Evolutionary conservation across 2,329 filamentous ascomycete genomes (phyloP).

Genomic region (Eutypa lata): DNA sequence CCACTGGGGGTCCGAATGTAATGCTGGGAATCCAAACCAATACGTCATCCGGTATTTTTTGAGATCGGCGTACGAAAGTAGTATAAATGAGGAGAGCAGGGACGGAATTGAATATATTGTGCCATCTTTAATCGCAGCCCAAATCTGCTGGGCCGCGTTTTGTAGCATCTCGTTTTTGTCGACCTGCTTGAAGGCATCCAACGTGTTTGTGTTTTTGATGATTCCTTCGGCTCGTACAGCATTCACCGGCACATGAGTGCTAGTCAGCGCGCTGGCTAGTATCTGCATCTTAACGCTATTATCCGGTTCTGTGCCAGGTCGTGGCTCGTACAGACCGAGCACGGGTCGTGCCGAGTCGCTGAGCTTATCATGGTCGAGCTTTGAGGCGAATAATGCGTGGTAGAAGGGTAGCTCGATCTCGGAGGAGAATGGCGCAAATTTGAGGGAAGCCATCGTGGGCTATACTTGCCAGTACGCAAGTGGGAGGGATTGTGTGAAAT

Average conservation of each 20-base stretch:
- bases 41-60: slow-evolving; percentile 99
- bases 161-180: slow-evolving; percentile 78
- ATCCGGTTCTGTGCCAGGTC: slow-evolving; percentile 65
- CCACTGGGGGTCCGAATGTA: slow-evolving; percentile 88
- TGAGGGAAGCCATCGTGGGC: slow-evolving; percentile 40
- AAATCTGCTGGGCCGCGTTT: slow-evolving; percentile 81
- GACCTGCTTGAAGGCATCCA: slow-evolving; percentile 84
- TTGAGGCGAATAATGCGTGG: slow-evolving; percentile 82
- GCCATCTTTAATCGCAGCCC: slow-evolving; percentile 95
- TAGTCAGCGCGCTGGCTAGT: slow-evolving; percentile 79
- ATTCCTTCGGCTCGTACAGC: slow-evolving; percentile 84
- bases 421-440: slow-evolving; percentile 86
- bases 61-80: slow-evolving; percentile 89
- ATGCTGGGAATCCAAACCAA: slow-evolving; percentile 92
- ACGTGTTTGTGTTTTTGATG: slow-evolving; percentile 93
- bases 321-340: slow-evolving; percentile 85
- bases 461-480: not conserved
- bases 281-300: slow-evolving; percentile 88
- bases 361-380: slow-evolving; percentile 96
- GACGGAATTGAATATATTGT: slow-evolving; percentile 95
- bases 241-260: slow-evolving; percentile 66
- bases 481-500: not conserved
- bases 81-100: slow-evolving; percentile 80
- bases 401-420: slow-evolving; percentile 97
- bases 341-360: slow-evolving; percentile 88